Evolutionary conservation across 208 protist species (phyloP), one percentile per base, ranked within the genome.

Genomic region (Wallacemonas collosoma): DNA sequence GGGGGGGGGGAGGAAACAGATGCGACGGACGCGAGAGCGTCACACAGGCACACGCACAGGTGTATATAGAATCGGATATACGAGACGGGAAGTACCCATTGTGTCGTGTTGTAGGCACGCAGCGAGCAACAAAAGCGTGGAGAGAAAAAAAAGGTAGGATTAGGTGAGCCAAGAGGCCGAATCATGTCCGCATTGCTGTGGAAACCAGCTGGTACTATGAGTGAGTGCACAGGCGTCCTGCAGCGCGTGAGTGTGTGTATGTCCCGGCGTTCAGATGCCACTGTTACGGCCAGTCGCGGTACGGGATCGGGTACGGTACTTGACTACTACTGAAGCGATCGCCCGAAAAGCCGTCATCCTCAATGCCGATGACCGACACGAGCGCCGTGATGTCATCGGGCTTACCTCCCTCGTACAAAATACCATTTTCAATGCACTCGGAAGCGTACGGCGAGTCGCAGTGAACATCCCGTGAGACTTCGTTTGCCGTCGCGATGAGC

Each of bases 301-400:
- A 90, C 7, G 88, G 88, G 8, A 73, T 61, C 4, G 88, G 88
- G 35, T 81, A 83, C 44, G 79, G 45, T 12, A 73, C 56, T 26
- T 84, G 77, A 47, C 79, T 82, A n/a, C 75, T 68, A 2, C 71
- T 74, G 44, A 88, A 82, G 4, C 78, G 85, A 26, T 89, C 85
- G 7, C 83, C 80, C 8, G 77, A 71, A 5, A 72, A 39, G 38
- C 54, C 76, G 57, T 87, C 83, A 60, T 81, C 80, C 45, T 83
- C 79, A 45, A 82, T 72, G 43, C 80, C 86, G n/a, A 93, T 80
- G 5, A 93, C 68, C 40, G 86, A 83, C 2, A 77, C 64, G 1
- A 93, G 65, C 65, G 91, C 68, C 50, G 88, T 91, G 75, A 93
- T 93, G 72, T 93, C 88, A 50, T 93, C 88, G 9, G 80, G 86